Base-by-base conservation (phyloP, 2,329 filamentous ascomycete genomes). In the Fusarium mangiferae region DNA sequence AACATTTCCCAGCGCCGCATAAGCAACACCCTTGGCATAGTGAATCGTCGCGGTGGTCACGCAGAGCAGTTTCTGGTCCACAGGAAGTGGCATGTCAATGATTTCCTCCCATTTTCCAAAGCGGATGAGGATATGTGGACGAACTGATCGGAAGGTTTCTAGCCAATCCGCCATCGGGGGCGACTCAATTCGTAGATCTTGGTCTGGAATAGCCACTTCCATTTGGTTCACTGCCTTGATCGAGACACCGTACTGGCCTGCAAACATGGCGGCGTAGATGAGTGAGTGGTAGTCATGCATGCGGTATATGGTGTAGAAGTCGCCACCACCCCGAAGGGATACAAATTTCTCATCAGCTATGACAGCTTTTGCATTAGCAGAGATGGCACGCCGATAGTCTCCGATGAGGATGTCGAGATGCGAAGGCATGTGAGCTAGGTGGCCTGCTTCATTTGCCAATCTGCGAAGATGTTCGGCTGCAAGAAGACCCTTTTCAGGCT, bases 141-240 rank as follows among this genome's bases (percentile, higher is more conserved):
- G 86, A 76, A 93, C 89, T 5, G 88, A 86, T 10, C 91, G 79
- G 72, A 93, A 93, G 5, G 87, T 87, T 80, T 94, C 93, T 3
- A 94, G 82, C 89, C 91, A 94, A 79, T 94, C 92, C 2, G 92
- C 91, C 92, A 94, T 94, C 0, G 91, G 91, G 1, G 91, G 91
- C 0, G 89, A 90, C 66, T 89, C 77, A 13, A 78, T 66, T 7
- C 75, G 74, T n/a, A 78, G 28, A 35, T 76, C 63, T 18, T 87
- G 85, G 59, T 91, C 89, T 0, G 92, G 88, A 5, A 94, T 81
- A 0, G 89, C 88, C 0, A 79, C 80, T 76, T 93, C 91, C 70
- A 94, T 86, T 46, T 85, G 83, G 1, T 79, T 73, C 0, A 88
- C 87, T 0, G 91, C 90, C 4, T 91, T 85, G 5, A 94, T 80